Evolutionary conservation across 371 early-diverging fungal species (phyloP), one percentile per base, ranked within the genome.

Genomic region (Rhizopus arrhizus): DNA sequence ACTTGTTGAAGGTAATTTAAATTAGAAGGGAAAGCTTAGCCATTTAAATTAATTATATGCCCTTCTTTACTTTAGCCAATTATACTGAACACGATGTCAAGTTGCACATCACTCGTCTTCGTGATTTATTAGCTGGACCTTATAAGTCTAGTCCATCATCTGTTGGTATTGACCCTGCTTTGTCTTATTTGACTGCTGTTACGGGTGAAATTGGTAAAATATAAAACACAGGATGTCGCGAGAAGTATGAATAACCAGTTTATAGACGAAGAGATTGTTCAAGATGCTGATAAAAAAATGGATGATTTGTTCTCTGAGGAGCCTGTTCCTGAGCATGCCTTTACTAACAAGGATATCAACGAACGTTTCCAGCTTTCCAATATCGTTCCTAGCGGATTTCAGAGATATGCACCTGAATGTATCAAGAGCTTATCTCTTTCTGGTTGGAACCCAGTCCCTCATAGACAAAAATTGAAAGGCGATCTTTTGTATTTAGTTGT

Each of bases 11-110:
- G 91, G 90, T 91, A 81, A 49, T 64, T 15, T 16, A 38, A 13
- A 11, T 38, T 38, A 38, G 3, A 16, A n/a, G 15, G 46, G 16
- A 16, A 16, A 22, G 22, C 1, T 2, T 22, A 22, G 22, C 2
- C 22, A 22, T 41, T 41, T 8, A 12, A 13, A n/a, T 48, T 47
- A 41, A 56, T 56, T 4, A 35, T n/a, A 35, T 50, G 7, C 15
- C 9, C 15, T 7, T 34, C 31, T 35, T 52, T 10, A 48, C 9
- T 22, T 22, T 72, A 88, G 94, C 89, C 52, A 75, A 65, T 36
- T 97, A 95, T 72, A 93, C 87, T 43, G 96, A 95, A 60, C 90
- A 94, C 52, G 97, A 95, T 68, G 91, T 91, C 4, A 89, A 94
- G 55, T 74, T 94, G 53, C 97, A 97, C 65, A 77, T 97, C 68